Conservation (phyloP, 352 stramenopile species). For the Pythium scleroteichum region DNA sequence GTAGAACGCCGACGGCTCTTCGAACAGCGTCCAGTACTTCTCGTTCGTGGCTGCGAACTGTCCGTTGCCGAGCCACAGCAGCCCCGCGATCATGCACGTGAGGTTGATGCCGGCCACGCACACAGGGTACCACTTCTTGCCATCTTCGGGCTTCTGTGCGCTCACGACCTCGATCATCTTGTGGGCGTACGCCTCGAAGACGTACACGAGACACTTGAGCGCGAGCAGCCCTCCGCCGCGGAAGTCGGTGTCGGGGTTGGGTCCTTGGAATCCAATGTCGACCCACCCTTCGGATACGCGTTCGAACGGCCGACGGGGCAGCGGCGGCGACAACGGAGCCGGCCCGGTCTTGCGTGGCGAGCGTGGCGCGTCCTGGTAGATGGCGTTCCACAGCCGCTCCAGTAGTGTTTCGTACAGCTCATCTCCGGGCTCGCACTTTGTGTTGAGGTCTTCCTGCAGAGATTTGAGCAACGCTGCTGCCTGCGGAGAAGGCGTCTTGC, state of each 20-base stretch:
- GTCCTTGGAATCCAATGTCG: constrained; percentile 73
- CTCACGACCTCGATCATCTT: constrained; percentile 69
- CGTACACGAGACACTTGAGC: constrained; percentile 86
- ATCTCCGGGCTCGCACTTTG: constrained; percentile 60
- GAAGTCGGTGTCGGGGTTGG: constrained; percentile 83
- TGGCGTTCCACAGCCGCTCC: constrained; percentile 58
- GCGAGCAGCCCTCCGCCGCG: constrained; percentile 73
- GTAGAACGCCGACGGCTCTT: constrained; percentile 84
- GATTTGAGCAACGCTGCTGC: constrained; percentile 43
- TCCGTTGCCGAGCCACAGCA: constrained; percentile 69
- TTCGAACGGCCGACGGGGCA: constrained; percentile 36
- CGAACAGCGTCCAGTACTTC: constrained; percentile 73
- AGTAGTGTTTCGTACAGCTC: constrained; percentile 67
- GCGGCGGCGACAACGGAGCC: neutral
- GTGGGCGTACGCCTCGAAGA: constrained; percentile 67
- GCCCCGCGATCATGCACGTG: constrained; percentile 73
- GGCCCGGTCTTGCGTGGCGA: constrained; percentile 17
- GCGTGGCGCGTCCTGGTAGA: constrained; percentile 40
- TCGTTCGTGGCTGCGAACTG: constrained; percentile 42
- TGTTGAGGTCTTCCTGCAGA: constrained; percentile 65
- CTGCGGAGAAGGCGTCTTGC: constrained; percentile 35
- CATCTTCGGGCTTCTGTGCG: constrained; percentile 44
- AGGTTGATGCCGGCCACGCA: constrained; percentile 85
- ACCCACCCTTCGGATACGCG: constrained; percentile 63
- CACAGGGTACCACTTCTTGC: constrained; percentile 77